Base-by-base conservation (phyloP, 805 yeast genomes). In the Kurtzmaniella fragi region DNA sequence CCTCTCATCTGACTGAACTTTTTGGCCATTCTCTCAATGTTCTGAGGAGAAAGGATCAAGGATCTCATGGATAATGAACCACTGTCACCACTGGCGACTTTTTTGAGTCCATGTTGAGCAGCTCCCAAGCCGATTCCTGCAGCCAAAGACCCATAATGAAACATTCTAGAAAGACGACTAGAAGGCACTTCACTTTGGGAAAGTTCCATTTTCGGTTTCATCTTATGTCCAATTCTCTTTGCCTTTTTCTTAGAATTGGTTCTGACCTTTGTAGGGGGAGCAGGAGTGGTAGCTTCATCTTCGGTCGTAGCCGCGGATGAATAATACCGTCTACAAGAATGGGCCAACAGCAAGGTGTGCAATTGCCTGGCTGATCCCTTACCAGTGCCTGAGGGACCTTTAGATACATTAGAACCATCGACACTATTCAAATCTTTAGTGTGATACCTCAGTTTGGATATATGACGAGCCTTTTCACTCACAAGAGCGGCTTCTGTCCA, bases 1-100 rank as follows among this genome's bases (percentile, higher is more conserved):
- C 99, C 99, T 55, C 99, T 76, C 99, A 93, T 93, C 54, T 86
- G 80, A 37, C 93, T 78, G 50, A 93, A 79, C 58, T 88, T 89
- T 50, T 78, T 80, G 10, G 95, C 95, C 69, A 93, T 78, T 38
- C 95, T 62, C 52, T 91, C 96, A 32, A 93, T 80, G 59, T 91
- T 93, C 13, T 77, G 75, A 5, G 95, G 90, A 3, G 86, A 82
- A 50, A 93, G 68, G 2, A 95, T 67, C 32, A 88, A 56, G 2
- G 76, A 69, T 44, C 75, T 76, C 58, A 81, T 57, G 27, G 75
- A 61, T 6, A 81, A 70, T 0, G 67, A 51, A 13, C 68, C 57
- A 15, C 45, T 45, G 23, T 73, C 64, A 2, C 84, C 83, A 16
- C 70, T 57, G 0, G 84, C 82, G 39, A 79, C 72, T 31, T 89